Evolutionary conservation across 2,329 filamentous ascomycete species (phyloP), one percentile per base, ranked within the genome.

Genomic region (Hymenoscyphus infarciens): DNA sequence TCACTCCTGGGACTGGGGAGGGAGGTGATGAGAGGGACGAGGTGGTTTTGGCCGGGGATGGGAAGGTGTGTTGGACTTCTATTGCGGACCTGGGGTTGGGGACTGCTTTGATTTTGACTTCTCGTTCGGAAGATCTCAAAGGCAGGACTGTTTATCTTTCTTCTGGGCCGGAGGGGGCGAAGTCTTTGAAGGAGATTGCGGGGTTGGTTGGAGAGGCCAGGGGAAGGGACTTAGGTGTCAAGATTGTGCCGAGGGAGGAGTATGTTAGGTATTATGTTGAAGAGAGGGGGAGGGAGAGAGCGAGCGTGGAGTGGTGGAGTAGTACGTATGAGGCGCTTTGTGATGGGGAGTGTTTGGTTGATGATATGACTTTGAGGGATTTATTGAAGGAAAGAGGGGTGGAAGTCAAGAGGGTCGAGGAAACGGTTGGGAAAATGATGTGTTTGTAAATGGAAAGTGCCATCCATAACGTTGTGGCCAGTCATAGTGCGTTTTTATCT

Each of bases 1-100:
- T 63, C 54, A 59, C 65, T 6, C 25, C 57, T 1, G 39, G 39
- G 15, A 16, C 4, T 2, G 57, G 62, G 25, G 39, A 63, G 1
- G 68, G 13, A 10, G 33, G 10, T 13, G 33, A 70, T 35, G 57
- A 65, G 8, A 61, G 69, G 5, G 60, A 61, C 4, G 70, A 72
- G 56, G 33, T 72, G 38, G 55, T 72, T 8, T 27, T 71, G n/a
- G 66, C 68, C 3, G 70, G 68, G 1, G 68, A 72, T 65, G 71
- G 70, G 1, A 60, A 59, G 33, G 56, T 71, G 16, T 67, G 64
- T 38, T 71, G 68, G 70, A 69, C 67, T 2, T 35, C 57, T n/a
- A 68, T 72, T 56, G 31, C n/a, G 29, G 70, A 71, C 63, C 16
- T 71, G 19, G 71, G 69, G 10, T 25, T 69, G 6, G 66, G 56